These are phyloP conservation scores for Cryptococcus sp. DNA, from an alignment of 1,284 basidiomycete genomes.

Conservation along the genomic window DNA sequence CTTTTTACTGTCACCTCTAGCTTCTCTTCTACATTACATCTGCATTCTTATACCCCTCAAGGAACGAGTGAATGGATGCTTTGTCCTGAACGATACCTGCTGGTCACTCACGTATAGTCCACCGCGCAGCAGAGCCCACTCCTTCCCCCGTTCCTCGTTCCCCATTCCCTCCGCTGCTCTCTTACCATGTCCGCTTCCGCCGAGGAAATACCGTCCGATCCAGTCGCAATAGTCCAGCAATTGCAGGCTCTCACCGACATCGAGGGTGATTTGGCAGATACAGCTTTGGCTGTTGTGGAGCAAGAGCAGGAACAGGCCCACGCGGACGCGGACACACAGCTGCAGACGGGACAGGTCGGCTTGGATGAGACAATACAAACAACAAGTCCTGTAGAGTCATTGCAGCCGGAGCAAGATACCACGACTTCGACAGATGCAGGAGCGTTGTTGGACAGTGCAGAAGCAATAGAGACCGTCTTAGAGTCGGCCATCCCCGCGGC, in stretches of 20 bases:
- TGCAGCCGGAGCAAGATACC: conserved; percentile 1
- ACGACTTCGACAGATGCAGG: conserved; percentile 2
- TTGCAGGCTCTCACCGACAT: conserved; percentile 35
- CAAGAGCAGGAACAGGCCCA: conserved; percentile 1
- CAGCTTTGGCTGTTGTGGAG: conserved; percentile 30
- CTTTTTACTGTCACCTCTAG: background rate
- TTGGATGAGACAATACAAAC: background rate
- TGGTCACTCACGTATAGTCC: no score
- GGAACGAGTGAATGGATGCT: background rate
- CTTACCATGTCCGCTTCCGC: conserved; percentile 9
- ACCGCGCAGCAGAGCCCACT: no score
- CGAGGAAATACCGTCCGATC: conserved; percentile 3
- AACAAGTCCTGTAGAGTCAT: conserved; percentile 3
- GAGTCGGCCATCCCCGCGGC: conserved; percentile 22
- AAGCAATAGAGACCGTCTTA: conserved; percentile 26
- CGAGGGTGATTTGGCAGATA: conserved; percentile 40
- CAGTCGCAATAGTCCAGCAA: conserved; percentile 28
- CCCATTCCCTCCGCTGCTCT: no score
- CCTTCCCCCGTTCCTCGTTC: no score
- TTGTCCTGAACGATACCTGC: background rate
- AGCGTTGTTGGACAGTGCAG: conserved; percentile 23
- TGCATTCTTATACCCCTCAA: background rate
- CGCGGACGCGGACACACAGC: conserved; percentile 1
- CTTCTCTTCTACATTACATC: background rate
- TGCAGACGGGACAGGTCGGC: conserved; percentile 3